Evolutionary conservation across 2,329 filamentous ascomycete species (phyloP), one percentile per base, ranked within the genome.

Genomic region (Fonsecaea erecta): DNA sequence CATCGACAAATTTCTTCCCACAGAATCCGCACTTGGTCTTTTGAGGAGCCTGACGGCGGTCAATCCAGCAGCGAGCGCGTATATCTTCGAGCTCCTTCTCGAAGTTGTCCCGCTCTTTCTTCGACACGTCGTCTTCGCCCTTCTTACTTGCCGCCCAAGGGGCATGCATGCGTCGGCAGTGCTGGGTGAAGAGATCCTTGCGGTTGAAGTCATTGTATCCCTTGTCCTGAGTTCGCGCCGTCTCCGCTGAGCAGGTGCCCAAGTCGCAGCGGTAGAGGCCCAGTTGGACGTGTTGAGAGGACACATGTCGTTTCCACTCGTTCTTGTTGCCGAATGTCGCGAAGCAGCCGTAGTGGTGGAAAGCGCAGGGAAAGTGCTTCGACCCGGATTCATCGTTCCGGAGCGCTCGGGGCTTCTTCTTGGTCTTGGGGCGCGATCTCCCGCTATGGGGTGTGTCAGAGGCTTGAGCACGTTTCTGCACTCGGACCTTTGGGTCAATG

Each of bases 291-390:
- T 98, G 94, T 74, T 96, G 90, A 0, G 90, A 90, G 34, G 83
- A 80, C 72, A 94, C 87, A 74, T 98, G 94, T 0, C 94, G 87
- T 77, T 97, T 97, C 94, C 94, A 97, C 76, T 97, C 93, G 75
- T 97, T 97, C 79, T 96, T 97, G 71, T 85, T 88, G 2, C 85
- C 84, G 73, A 97, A 97, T 0, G 84, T 87, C 1, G 87, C 86
- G 0, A 68, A 70, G 78, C 94, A 98, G 35, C 90, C 90, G 63
- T 93, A 95, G 62, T 86, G 88, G 32, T 85, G 81, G 75, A 97
- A 93, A 63, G 92, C 87, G 76, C 94, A 98, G 26, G 84, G 82
- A 73, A 94, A 95, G 0, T 86, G 84, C 56, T 69, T 69, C 53
- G 59, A 18, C 16, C 30, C 55, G 5, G 52, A 48, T 30, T 54